Evolutionary conservation across 2,329 filamentous ascomycete genomes (phyloP), one percentile per base, ranked within the genome.

Genomic region (Fusarium coffeatum): DNA sequence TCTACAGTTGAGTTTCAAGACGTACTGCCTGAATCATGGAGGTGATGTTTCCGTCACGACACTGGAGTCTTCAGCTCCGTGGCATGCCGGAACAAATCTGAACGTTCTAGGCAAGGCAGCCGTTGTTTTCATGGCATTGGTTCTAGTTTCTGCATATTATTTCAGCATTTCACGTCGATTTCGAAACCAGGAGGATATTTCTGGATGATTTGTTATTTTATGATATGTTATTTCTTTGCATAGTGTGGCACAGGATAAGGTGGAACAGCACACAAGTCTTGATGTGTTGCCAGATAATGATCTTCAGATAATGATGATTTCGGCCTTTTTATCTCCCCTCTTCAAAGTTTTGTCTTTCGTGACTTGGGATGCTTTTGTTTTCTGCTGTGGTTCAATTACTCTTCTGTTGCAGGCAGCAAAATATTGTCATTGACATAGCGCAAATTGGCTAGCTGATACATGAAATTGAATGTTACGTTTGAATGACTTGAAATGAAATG

Each of bases 221-320:
- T 46, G 30, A 41, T 45, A 58, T 51, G 59, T 41, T 51, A 53
- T 56, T 40, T 34, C 34, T 55, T 71, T 59, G 20, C 32, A 50
- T 25, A 45, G 49, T 43, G 56, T 54, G 49, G 48, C 64, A 60
- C 54, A 64, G 28, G 54, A 54, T 60, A 60, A 66, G 72, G 71
- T 63, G 73, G 51, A 71, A 75, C 73, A 74, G 72, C 28, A 73
- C 72, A 72, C 68, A 63, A 58, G 48, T 56, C 55, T 42, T 25
- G 62, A 54, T 37, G 46, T 49, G 43, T 61, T 60, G 45, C 34
- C 30, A 34, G 37, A 40, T 42, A 28, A 41, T 45, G 18, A 42
- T 66, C 40, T 50, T 43, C 43, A 46, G 47, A 59, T 69, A 50
- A 54, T 69, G 56, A 58, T 48, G 43, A 41, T 34, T 42, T 59